Conservation (phyloP, 2,329 filamentous ascomycete species). For the Trichoderma semiorbis region DNA sequence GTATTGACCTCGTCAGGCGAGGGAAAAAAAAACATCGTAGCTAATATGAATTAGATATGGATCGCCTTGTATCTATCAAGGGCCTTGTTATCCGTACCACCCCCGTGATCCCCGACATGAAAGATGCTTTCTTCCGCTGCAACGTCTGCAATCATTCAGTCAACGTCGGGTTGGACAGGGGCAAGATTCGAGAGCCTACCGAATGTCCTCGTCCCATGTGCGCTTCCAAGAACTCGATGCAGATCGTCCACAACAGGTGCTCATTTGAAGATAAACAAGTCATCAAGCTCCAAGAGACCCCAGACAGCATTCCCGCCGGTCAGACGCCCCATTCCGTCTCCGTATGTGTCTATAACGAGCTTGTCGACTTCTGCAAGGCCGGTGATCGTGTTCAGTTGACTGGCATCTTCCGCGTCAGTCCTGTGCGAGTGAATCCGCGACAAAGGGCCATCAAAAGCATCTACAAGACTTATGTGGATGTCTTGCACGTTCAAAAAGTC, state of each 20-base stretch:
- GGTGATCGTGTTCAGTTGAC: slow-evolving; percentile 95
- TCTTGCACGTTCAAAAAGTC: slow-evolving; percentile 91
- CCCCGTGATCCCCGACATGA: slow-evolving; percentile 98
- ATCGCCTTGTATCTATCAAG: slow-evolving; percentile 92
- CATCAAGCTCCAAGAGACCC: slow-evolving; percentile 97
- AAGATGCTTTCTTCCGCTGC: slow-evolving; percentile 96
- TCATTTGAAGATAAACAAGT: slow-evolving; percentile 96
- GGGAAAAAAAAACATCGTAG: background rate
- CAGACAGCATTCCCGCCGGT: slow-evolving; percentile 88
- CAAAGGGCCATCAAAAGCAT: slow-evolving; percentile 91
- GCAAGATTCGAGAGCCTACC: slow-evolving; percentile 93
- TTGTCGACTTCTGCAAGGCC: slow-evolving; percentile 96
- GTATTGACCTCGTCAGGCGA: slow-evolving; percentile 17
- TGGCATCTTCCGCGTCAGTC: slow-evolving; percentile 92
- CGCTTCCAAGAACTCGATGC: slow-evolving; percentile 89
- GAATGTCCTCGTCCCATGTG: slow-evolving; percentile 81
- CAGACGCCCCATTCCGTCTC: slow-evolving; percentile 98
- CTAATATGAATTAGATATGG: slow-evolving; percentile 63
- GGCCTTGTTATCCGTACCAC: slow-evolving; percentile 94
- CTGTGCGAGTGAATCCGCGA: slow-evolving; percentile 88
- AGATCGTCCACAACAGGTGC: slow-evolving; percentile 95
- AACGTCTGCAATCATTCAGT: slow-evolving; percentile 89
- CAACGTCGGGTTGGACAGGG: slow-evolving; percentile 87
- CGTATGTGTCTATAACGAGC: slow-evolving; percentile 91
- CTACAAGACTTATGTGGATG: slow-evolving; percentile 97